phyloP scores from a whole-genome alignment of 2,329 filamentous ascomycete genomes.

The Apiospora phragmitis region DNA sequence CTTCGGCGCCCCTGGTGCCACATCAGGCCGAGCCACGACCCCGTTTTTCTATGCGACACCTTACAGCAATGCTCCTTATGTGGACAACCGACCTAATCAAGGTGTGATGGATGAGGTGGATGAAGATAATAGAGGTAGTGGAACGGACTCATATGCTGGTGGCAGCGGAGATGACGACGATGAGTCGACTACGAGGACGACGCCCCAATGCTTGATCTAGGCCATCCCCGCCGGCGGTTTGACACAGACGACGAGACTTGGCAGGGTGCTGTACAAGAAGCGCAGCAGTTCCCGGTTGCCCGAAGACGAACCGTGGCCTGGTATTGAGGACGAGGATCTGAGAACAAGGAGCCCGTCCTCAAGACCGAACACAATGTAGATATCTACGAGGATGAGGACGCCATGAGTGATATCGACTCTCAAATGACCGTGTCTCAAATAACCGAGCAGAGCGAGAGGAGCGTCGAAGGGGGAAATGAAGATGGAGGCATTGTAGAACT shows the following conservation, averaged over 20 bases:
- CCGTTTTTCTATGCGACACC: conserved; percentile 76
- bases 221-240: conserved; percentile 18
- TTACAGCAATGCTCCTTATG: conserved; percentile 60
- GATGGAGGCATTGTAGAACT: background rate
- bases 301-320: conserved; percentile 58
- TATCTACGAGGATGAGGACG: conserved; percentile 17
- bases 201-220: conserved; percentile 31
- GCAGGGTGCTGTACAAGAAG: conserved; percentile 32
- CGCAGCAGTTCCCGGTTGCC: conserved; percentile 30
- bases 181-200: conserved; percentile 27
- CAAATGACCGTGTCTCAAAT: conserved; percentile 11
- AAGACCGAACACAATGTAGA: conserved; percentile 12
- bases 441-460: background rate
- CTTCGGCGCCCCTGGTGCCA: conserved; percentile 32
- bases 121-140: conserved; percentile 32
- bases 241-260: conserved; percentile 24
- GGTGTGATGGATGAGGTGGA: conserved; percentile 33
- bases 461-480: background rate
- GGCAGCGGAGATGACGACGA: conserved; percentile 31
- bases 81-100: conserved; percentile 37
- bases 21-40: conserved; percentile 36
- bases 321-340: conserved; percentile 52
- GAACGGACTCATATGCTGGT: conserved; percentile 36
- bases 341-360: conserved; percentile 48
- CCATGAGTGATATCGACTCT: conserved; percentile 23